These are phyloP conservation scores for Pseudophaeomoniella oleicola DNA, from an alignment of 2,329 filamentous ascomycete species.

Conservation along the genomic window DNA sequence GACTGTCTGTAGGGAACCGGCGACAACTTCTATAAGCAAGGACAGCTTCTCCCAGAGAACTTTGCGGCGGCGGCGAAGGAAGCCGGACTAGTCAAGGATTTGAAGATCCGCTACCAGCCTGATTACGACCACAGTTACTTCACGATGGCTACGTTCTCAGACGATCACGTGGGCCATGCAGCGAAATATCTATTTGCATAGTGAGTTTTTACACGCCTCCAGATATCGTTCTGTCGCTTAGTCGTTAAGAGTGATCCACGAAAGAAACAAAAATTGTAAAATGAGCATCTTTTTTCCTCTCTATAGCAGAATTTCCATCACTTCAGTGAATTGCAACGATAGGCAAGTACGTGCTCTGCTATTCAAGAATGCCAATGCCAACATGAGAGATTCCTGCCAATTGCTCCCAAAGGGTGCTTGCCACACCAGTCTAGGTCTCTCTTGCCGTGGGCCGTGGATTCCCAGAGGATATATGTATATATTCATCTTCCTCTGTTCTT, in stretches of 20 bases:
- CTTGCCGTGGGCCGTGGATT: too few relatives aligned
- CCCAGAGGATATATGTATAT: too few relatives aligned
- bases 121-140: constrained; percentile 97
- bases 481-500: too few relatives aligned
- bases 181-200: constrained; percentile 65
- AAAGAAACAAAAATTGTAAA: background rate
- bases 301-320: too few relatives aligned
- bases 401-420: too few relatives aligned
- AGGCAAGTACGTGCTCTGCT: too few relatives aligned
- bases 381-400: too few relatives aligned
- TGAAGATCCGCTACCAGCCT: constrained; percentile 71
- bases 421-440: too few relatives aligned
- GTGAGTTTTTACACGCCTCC: constrained; percentile 20
- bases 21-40: constrained; percentile 93
- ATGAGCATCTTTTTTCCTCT: too few relatives aligned
- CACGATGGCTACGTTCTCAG: constrained; percentile 81
- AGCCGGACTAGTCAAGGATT: constrained; percentile 52
- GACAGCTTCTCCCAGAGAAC: constrained; percentile 88
- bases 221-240: background rate
- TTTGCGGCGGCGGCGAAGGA: constrained; percentile 66
- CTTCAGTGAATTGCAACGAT: too few relatives aligned
- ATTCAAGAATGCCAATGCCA: too few relatives aligned
- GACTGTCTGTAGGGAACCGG: constrained; percentile 52
- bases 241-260: background rate
- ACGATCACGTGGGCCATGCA: constrained; percentile 82